Evolutionary conservation across 164 flowering plant genomes (phyloP).

Genomic region (Chimonanthus salicifolius): DNA sequence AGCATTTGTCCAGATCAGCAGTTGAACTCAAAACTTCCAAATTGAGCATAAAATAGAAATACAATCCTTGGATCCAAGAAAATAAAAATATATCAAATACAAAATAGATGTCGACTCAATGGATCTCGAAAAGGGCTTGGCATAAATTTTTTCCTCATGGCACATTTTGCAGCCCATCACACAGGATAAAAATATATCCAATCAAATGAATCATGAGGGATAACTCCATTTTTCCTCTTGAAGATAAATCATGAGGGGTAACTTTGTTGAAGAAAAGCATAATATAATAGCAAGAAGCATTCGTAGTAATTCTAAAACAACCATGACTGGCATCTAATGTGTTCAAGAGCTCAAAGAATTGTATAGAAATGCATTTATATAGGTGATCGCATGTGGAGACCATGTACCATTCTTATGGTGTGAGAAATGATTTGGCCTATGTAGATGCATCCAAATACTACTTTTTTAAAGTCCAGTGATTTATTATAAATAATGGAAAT

Average conservation of each 20-base stretch:
- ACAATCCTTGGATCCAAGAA: conserved; percentile 10
- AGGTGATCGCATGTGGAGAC: too few relatives aligned
- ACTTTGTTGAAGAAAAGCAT: too few relatives aligned
- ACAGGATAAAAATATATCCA: background rate
- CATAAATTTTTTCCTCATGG: background rate
- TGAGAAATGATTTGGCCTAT: too few relatives aligned
- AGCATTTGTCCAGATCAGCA: conserved; percentile 13
- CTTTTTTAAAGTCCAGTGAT: too few relatives aligned
- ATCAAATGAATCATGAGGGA: background rate
- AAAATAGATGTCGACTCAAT: background rate
- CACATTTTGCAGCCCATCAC: background rate
- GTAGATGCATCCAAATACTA: too few relatives aligned
- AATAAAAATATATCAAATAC: conserved; percentile 1
- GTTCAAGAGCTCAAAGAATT: too few relatives aligned
- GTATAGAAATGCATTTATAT: too few relatives aligned
- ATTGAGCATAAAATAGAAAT: conserved; percentile 7
- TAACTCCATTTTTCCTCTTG: background rate
- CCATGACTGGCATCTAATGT: background rate
- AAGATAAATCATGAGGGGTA: background rate
- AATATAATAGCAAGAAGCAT: too few relatives aligned
- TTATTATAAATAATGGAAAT: too few relatives aligned
- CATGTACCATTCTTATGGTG: too few relatives aligned
- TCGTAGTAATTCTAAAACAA: background rate
- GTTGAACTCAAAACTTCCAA: conserved; percentile 10
- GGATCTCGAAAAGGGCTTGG: background rate